phyloP scores from a whole-genome alignment of 164 flowering plant species.

The Nymphaea thermarum region DNA sequence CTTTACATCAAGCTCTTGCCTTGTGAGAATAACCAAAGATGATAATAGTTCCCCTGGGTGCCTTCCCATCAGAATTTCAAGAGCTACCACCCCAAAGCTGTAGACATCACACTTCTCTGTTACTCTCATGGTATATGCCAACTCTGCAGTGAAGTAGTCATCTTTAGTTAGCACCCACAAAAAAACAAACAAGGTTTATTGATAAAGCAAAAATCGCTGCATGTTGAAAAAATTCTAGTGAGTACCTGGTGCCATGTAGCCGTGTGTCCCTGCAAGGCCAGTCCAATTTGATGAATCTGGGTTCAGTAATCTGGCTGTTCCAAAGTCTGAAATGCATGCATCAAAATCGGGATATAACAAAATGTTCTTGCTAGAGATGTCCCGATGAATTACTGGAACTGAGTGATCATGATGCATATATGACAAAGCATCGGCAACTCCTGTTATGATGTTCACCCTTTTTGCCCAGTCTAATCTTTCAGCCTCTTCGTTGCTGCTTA shows the following conservation, averaged over 20 bases:
- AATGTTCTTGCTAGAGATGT: constrained; percentile 69
- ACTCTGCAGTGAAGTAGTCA: constrained; percentile 23
- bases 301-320: constrained; percentile 69
- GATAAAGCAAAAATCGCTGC: neutral
- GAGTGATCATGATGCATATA: constrained; percentile 70
- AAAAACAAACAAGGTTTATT: neutral
- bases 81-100: constrained; percentile 57
- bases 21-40: neutral
- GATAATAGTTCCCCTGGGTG: constrained; percentile 49
- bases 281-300: constrained; percentile 24
- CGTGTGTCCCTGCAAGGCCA: constrained; percentile 44
- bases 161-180: neutral
- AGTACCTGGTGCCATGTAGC: constrained; percentile 85
- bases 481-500: constrained; percentile 29
- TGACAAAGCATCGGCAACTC: constrained; percentile 60
- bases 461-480: constrained; percentile 32
- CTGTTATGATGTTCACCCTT: constrained; percentile 55
- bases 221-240: neutral
- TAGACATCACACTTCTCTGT: constrained; percentile 62
- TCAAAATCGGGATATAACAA: constrained; percentile 70
- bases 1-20: neutral
- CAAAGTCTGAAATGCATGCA: constrained; percentile 78
- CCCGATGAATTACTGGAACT: constrained; percentile 66
- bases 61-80: constrained; percentile 58
- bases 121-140: constrained; percentile 39